Evolutionary conservation across 495 filamentous ascomycete genomes (phyloP), one percentile per base, ranked within the genome.

Genomic region (Hypoxylon fragiforme): DNA sequence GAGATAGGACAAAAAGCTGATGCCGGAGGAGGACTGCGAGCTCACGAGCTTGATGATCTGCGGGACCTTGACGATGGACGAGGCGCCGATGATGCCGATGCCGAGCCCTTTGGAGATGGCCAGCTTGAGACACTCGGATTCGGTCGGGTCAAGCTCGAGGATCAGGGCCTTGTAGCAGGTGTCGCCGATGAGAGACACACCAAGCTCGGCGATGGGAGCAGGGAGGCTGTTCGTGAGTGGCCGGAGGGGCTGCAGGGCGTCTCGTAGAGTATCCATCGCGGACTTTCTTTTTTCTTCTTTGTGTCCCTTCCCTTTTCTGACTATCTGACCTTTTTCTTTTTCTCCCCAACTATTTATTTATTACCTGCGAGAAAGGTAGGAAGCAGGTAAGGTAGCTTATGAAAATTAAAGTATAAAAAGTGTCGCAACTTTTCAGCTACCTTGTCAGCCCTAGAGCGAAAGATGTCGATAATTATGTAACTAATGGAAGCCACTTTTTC

Each of bases 71-170:
- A 98, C 89, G 60, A 97, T 82, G 22, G 89, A 81, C 48, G 87
- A 90, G 28, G 90, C 87, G 52, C 81, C 85, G 63, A 98, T 87
- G 72, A 97, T 98, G 68, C 84, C 92, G 51, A 96, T 84, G 34
- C 94, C 94, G 38, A 98, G 86, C 9, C 78, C 89, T 74, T 97
- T 97, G 61, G 89, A 95, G 61, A 97, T 83, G 42, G 83, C 88
- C 20, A 96, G 85, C 57, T 91, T 89, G 44, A 94, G 75, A 77
- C 94, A 98, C 42, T 78, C 81, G 22, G 84, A 76, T 45, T 87
- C 74, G 63, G 81, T 77, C 34, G 85, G 77, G 73, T 95, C 86
- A 67, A 97, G 76, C 55, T 94, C 83, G 54, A 90, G 82, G 36
- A 97, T 70, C 34, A 97, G 81, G 12, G 81, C 78, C 65, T 83